A percentile compares a stretch with the other conserved stretches of the same genome.
These are phyloP conservation scores for Stagonosporopsis rhizophila DNA, from an alignment of 2,329 filamentous ascomycete genomes.

Conservation along the genomic window DNA sequence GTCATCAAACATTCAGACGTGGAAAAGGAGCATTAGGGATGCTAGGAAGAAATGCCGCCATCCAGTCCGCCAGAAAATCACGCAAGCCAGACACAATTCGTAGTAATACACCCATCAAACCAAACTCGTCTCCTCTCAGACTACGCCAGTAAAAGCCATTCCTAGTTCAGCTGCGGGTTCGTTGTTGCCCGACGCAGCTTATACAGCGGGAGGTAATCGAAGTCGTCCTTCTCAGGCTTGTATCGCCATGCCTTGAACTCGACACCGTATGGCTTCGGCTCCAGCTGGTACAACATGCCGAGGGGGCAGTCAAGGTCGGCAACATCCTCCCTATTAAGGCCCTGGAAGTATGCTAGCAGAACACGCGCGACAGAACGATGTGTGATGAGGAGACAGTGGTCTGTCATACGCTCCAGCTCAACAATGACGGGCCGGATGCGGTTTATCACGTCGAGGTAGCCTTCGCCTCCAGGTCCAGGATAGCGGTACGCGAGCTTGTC, in stretches of 20 bases:
- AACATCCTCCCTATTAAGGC: conserved; percentile 87
- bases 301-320: conserved; percentile 93
- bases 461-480: conserved; percentile 92
- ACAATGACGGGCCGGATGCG: conserved; percentile 93
- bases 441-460: conserved; percentile 96
- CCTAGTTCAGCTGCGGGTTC: conserved; percentile 26
- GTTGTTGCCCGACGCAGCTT: conserved; percentile 67
- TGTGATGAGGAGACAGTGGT: conserved; percentile 90
- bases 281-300: conserved; percentile 91
- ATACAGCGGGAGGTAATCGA: conserved; percentile 86
- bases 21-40: conserved; percentile 5
- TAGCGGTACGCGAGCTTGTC: conserved; percentile 98
- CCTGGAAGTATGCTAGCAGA: conserved; percentile 95
- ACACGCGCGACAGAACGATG: conserved; percentile 93
- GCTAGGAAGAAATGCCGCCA: conserved; percentile 4
- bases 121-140: neutral
- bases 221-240: conserved; percentile 78
- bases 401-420: conserved; percentile 95
- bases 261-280: conserved; percentile 97
- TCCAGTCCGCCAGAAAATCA: neutral
- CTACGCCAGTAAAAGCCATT: conserved; percentile 5
- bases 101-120: conserved; percentile 19
- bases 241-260: conserved; percentile 97
- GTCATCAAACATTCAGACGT: conserved; percentile 13
- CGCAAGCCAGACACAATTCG: neutral